phyloP scores from a whole-genome alignment of 2,329 filamentous ascomycete species.

The Golovinomyces cichoracearum region DNA sequence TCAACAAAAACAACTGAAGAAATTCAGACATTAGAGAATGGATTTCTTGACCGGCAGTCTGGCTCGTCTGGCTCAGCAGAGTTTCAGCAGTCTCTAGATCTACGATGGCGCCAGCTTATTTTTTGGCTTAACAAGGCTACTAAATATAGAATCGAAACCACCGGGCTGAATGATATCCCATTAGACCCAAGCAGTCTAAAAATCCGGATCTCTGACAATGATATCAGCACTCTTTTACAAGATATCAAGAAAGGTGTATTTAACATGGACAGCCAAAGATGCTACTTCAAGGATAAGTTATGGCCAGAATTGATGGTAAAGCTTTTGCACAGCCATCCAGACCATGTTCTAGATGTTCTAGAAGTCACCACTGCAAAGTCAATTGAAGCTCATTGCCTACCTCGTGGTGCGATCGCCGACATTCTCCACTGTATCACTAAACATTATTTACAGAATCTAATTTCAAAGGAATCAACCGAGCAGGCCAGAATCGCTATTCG shows the following conservation, averaged over 20 bases:
- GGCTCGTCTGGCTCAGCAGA: not conserved
- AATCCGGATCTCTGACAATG: not conserved
- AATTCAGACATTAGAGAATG: too few relatives aligned
- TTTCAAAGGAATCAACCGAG: not conserved
- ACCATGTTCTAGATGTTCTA: not conserved
- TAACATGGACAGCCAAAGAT: not conserved
- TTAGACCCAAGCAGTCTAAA: not conserved
- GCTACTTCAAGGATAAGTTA: not conserved
- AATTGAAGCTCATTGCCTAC: not conserved
- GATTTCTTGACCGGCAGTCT: not conserved
- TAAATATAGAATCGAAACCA: not conserved
- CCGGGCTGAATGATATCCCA: not conserved
- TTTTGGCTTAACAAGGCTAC: not conserved
- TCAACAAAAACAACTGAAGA: too few relatives aligned
- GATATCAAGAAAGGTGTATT: not conserved
- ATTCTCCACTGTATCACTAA: conserved; percentile 1
- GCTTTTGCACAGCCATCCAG: not conserved
- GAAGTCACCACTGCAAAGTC: not conserved
- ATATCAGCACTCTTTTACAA: not conserved
- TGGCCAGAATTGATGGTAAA: conserved; percentile 1
- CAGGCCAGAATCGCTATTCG: not conserved
- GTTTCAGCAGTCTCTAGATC: not conserved
- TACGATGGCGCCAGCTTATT: not conserved
- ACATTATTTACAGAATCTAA: conserved; percentile 1
- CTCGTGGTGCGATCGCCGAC: not conserved